Percentiles rank a stretch among this genome's conserved stretches.
These are phyloP conservation scores for Cutaneotrichosporon curvatum DNA, from an alignment of 1,284 basidiomycete genomes.

Conservation along the genomic window DNA sequence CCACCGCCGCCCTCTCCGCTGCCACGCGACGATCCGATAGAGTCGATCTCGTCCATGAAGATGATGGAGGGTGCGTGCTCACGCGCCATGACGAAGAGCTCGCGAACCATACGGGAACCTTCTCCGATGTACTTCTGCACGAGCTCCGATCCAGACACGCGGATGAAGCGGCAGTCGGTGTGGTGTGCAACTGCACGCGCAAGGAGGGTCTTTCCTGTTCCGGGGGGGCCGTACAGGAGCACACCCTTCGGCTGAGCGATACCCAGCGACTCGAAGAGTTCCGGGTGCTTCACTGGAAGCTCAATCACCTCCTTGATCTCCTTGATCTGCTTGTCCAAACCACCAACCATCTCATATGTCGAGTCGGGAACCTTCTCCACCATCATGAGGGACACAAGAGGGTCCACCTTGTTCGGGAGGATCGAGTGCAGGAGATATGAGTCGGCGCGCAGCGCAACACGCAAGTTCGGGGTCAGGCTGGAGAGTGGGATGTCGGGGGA, in stretches of 20 bases:
- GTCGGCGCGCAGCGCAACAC: constrained; percentile 92
- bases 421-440: constrained; percentile 92
- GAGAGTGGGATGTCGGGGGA: constrained; percentile 80
- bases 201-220: constrained; percentile 91
- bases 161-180: constrained; percentile 96
- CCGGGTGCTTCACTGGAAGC: constrained; percentile 94
- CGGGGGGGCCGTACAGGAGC: constrained; percentile 89
- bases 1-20: constrained; percentile 82
- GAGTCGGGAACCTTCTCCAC: constrained; percentile 99
- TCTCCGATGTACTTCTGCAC: constrained; percentile 99
- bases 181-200: constrained; percentile 94
- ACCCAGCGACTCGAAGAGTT: constrained; percentile 91
- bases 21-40: constrained; percentile 88
- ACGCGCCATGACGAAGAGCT: constrained; percentile 97
- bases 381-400: constrained; percentile 96
- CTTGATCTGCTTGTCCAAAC: constrained; percentile 96
- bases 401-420: constrained; percentile 90
- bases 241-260: constrained; percentile 98
- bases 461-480: constrained; percentile 74
- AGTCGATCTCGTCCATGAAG: constrained; percentile 99
- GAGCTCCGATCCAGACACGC: constrained; percentile 88
- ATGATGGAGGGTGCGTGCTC: constrained; percentile 99
- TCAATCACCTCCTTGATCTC: constrained; percentile 99
- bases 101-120: constrained; percentile 91
- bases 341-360: constrained; percentile 99